Conservation (phyloP, 768 basidiomycete genomes). For the Naganishia onofrii region DNA sequence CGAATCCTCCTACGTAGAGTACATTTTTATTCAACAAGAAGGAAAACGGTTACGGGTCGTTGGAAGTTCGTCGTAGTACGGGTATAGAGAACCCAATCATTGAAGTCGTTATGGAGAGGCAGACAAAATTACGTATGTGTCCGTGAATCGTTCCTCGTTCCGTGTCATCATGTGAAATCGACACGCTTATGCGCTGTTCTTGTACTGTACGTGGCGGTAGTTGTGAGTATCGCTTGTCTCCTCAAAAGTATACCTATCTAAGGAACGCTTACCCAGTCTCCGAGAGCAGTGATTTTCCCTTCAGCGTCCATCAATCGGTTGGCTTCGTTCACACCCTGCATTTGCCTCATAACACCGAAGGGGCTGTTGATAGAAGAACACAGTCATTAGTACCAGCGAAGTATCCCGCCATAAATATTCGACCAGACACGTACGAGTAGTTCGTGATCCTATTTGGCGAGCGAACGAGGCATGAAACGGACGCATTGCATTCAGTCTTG, state of each 20-base stretch:
- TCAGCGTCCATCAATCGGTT: conserved; percentile 50
- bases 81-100: not conserved
- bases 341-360: conserved; percentile 44
- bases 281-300: conserved; percentile 48
- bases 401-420: not conserved
- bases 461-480: not conserved
- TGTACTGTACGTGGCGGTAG: not conserved
- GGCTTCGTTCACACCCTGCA: conserved; percentile 51
- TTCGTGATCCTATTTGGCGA: not conserved
- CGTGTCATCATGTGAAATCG: not conserved
- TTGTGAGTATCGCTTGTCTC: not conserved
- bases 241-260: not conserved
- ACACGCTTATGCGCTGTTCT: not conserved
- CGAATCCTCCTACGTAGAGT: not conserved
- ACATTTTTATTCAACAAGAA: not conserved
- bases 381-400: not conserved
- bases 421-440: not conserved
- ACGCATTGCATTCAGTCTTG: not conserved
- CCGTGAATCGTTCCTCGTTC: not conserved
- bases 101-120: not conserved
- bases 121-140: not conserved
- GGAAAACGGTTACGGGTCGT: not conserved
- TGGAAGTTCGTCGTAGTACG: not conserved
- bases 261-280: conserved; percentile 44
- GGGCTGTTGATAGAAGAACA: conserved; percentile 29